Percentiles rank a stretch among this genome's conserved stretches.
Conservation (phyloP, 73 alveolate species). For the Tetrahymena elliotti region DNA sequence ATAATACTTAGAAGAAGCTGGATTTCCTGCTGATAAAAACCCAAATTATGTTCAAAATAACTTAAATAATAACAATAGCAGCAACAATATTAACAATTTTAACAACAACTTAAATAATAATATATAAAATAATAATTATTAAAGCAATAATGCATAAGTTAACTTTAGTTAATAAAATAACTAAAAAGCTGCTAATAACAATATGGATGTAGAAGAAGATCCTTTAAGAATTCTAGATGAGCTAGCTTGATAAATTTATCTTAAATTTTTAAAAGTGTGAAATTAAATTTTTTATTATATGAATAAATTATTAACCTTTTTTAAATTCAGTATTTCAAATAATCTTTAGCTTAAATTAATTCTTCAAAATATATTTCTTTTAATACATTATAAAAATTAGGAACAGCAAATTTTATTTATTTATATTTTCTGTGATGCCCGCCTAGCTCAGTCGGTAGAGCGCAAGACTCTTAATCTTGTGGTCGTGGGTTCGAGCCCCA, state of each 20-base stretch:
- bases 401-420: background rate
- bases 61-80: background rate
- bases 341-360: too few relatives aligned
- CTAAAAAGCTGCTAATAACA: background rate
- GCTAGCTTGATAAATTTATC: background rate
- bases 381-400: background rate
- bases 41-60: background rate
- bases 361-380: too few relatives aligned
- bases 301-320: too few relatives aligned
- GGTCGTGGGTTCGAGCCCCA: too few relatives aligned
- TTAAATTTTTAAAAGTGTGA: too few relatives aligned
- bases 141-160: background rate
- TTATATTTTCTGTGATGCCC: background rate
- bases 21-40: background rate
- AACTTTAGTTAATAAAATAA: too few relatives aligned
- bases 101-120: background rate
- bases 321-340: too few relatives aligned
- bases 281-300: too few relatives aligned
- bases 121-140: too few relatives aligned
- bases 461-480: too few relatives aligned
- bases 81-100: background rate
- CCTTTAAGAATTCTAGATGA: background rate
- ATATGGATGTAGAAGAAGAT: background rate
- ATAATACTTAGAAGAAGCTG: background rate
- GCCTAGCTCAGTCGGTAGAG: background rate